A percentile compares a stretch with the other conserved stretches of the same genome.
Conservation (phyloP, 2,329 filamentous ascomycete species). For the Fusarium luffae region DNA sequence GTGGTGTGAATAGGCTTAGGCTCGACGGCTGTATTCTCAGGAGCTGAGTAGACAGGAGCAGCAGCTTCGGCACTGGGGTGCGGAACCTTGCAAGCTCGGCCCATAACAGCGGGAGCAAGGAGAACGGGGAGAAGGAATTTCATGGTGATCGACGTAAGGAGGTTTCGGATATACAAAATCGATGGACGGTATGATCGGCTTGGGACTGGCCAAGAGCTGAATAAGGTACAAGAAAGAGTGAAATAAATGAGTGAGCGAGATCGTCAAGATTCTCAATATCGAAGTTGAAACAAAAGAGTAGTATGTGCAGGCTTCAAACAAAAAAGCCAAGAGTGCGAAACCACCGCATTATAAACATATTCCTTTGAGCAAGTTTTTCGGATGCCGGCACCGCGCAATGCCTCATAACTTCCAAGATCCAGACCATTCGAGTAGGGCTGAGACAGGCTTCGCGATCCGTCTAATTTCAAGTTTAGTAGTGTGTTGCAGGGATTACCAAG, state of each 20-base stretch:
- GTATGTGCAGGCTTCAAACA: background rate
- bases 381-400: slow-evolving; percentile 28
- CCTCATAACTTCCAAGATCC: slow-evolving; percentile 23
- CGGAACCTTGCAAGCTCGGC: slow-evolving; percentile 39
- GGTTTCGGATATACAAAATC: slow-evolving; percentile 14
- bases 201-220: slow-evolving; percentile 36
- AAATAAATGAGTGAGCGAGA: slow-evolving; percentile 27
- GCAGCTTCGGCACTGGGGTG: slow-evolving; percentile 6
- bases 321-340: background rate
- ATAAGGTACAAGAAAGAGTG: background rate
- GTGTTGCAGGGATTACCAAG: slow-evolving; percentile 5
- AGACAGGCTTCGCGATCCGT: slow-evolving; percentile 39
- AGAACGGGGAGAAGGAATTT: slow-evolving; percentile 44
- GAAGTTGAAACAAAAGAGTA: background rate
- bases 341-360: slow-evolving; percentile 8
- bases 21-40: slow-evolving; percentile 13
- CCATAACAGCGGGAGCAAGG: slow-evolving; percentile 43
- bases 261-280: slow-evolving; percentile 37
- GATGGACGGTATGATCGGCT: background rate
- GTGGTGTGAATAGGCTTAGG: slow-evolving; percentile 24
- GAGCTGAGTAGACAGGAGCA: slow-evolving; percentile 6
- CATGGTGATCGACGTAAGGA: slow-evolving; percentile 33
- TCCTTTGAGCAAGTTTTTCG: background rate
- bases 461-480: slow-evolving; percentile 36
- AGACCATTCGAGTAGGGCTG: slow-evolving; percentile 45